phyloP scores from a whole-genome alignment of 2,329 filamentous ascomycete species.

The Sarocladiaceae sp. region DNA sequence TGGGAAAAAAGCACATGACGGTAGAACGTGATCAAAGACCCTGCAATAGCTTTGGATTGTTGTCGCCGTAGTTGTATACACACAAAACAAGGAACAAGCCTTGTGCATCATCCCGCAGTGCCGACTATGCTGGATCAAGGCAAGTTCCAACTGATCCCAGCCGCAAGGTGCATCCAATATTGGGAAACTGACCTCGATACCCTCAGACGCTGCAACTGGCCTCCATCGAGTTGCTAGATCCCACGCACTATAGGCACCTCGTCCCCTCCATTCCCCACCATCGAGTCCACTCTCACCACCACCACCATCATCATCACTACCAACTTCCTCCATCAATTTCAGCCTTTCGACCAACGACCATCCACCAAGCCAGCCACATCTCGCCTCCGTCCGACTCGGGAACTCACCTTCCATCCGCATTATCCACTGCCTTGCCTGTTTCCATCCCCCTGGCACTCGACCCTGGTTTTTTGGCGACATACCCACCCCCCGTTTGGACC shows the following conservation, averaged over 20 bases:
- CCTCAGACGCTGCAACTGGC: too few species aligned
- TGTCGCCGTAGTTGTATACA: neutral
- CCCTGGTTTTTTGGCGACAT: too few species aligned
- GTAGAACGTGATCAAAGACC: neutral
- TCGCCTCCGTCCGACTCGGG: neutral
- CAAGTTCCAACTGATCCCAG: neutral
- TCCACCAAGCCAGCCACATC: neutral
- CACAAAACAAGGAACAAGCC: neutral
- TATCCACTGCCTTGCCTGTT: neutral
- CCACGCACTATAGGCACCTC: too few species aligned
- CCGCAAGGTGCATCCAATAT: neutral
- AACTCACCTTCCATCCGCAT: neutral
- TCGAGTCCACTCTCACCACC: slow-evolving; percentile 3
- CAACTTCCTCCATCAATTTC: slow-evolving; percentile 4
- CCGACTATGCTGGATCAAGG: neutral
- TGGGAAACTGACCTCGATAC: neutral
- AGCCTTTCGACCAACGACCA: neutral
- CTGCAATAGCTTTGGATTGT: neutral
- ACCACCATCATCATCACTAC: slow-evolving; percentile 2
- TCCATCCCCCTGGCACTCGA: neutral
- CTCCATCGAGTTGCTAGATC: too few species aligned
- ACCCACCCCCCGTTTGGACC: neutral
- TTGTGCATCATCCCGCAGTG: slow-evolving; percentile 1
- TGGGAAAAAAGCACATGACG: too few species aligned
- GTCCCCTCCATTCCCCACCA: neutral